phyloP scores from a whole-genome alignment of 1,284 basidiomycete genomes.

The Phellopilus nigrolimitatus region DNA sequence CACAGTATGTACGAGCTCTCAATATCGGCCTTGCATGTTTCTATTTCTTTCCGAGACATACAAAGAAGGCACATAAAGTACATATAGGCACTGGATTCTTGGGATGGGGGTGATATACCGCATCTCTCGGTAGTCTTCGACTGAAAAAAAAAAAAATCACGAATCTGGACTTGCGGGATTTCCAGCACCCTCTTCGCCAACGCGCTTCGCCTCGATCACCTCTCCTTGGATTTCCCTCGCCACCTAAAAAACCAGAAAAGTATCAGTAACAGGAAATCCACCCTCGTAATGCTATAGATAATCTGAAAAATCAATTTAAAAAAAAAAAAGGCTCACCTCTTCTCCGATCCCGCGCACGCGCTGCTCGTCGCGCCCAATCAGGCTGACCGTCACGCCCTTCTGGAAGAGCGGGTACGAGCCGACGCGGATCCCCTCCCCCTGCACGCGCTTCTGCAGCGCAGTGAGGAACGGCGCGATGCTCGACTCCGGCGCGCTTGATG shows the following conservation, averaged over 20 bases:
- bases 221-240: conserved; percentile 15
- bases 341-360: conserved; percentile 51
- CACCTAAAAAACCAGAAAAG: not conserved
- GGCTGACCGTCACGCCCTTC: conserved; percentile 50
- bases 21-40: too few species aligned
- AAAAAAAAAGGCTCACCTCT: conserved; percentile 45
- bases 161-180: too few species aligned
- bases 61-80: too few species aligned
- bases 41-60: too few species aligned
- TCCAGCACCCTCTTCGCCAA: too few species aligned
- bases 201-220: conserved; percentile 14
- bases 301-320: not conserved
- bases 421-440: conserved; percentile 73
- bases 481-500: conserved; percentile 71
- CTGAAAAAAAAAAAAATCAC: too few species aligned
- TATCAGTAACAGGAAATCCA: not conserved
- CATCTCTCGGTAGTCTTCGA: too few species aligned
- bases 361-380: conserved; percentile 71
- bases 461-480: conserved; percentile 88
- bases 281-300: too few species aligned
- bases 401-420: conserved; percentile 75
- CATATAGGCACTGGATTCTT: too few species aligned
- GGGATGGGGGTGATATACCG: too few species aligned
- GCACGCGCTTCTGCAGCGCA: conserved; percentile 69
- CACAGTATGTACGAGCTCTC: too few species aligned